Percentiles rank a stretch among this genome's conserved stretches.
phyloP scores from a whole-genome alignment of 345 rosid species.

The Lepidium sativum region DNA sequence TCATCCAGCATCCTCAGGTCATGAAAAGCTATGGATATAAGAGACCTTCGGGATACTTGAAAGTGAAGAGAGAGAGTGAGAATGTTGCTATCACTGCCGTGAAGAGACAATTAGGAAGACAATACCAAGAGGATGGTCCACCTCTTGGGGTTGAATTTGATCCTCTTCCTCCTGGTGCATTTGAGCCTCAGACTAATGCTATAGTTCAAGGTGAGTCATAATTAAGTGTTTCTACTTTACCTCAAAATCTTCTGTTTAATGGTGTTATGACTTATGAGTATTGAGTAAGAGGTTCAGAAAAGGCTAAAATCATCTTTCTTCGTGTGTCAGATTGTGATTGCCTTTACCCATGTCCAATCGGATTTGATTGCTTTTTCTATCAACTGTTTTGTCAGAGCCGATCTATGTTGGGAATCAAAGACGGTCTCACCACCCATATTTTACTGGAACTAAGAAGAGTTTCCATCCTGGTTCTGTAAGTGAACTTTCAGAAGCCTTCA shows the following conservation, averaged over 20 bases:
- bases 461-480: slow-evolving; percentile 47
- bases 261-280: background rate
- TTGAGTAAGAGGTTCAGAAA: background rate
- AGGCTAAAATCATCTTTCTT: slow-evolving; percentile 16
- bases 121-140: slow-evolving; percentile 80
- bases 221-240: background rate
- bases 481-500: slow-evolving; percentile 21
- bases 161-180: slow-evolving; percentile 80
- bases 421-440: slow-evolving; percentile 33
- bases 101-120: slow-evolving; percentile 74
- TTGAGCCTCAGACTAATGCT: slow-evolving; percentile 49
- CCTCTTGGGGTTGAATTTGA: slow-evolving; percentile 66
- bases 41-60: slow-evolving; percentile 80
- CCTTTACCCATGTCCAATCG: slow-evolving; percentile 20
- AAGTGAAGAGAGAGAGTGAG: slow-evolving; percentile 62
- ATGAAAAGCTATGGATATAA: slow-evolving; percentile 33
- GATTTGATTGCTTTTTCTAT: slow-evolving; percentile 17
- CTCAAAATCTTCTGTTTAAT: background rate
- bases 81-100: slow-evolving; percentile 75
- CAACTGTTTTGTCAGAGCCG: slow-evolving; percentile 40
- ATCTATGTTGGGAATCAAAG: slow-evolving; percentile 46
- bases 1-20: slow-evolving; percentile 26
- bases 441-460: slow-evolving; percentile 40
- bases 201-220: slow-evolving; percentile 46
- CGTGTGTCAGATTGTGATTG: slow-evolving; percentile 19